phyloP scores from a whole-genome alignment of 805 yeast genomes.

The Sugiyamaella chiloensis region DNA sequence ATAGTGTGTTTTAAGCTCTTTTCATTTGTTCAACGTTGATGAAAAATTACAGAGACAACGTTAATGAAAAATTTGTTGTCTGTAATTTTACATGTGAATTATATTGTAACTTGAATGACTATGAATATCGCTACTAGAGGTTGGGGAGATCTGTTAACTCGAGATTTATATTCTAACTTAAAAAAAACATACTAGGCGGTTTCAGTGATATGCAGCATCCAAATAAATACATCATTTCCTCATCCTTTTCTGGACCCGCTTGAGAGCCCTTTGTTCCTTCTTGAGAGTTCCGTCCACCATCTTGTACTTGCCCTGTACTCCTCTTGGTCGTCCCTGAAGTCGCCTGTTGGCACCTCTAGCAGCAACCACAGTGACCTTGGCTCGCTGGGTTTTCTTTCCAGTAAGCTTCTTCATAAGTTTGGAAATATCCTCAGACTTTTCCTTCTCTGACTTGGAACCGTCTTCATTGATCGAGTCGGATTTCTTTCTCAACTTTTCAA shows the following conservation, averaged over 20 bases:
- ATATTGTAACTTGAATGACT: no score
- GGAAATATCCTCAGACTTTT: constrained; percentile 90
- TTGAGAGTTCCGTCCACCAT: constrained; percentile 99
- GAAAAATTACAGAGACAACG: no score
- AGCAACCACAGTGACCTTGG: constrained; percentile 82
- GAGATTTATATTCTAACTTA: no score
- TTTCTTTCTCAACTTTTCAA: constrained; percentile 89
- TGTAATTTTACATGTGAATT: no score
- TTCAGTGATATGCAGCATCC: no score
- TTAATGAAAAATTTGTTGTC: no score
- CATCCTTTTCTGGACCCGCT: constrained; percentile 83
- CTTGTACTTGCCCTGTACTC: constrained; percentile 95
- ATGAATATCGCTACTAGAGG: no score
- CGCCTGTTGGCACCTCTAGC: constrained; percentile 86
- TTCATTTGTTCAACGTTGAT: no score
- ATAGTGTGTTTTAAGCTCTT: no score
- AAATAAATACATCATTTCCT: constrained; percentile 48
- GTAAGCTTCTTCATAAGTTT: constrained; percentile 77
- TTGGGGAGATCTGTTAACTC: no score
- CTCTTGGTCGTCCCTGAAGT: constrained; percentile 91
- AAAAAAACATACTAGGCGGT: no score
- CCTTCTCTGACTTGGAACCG: constrained; percentile 80
- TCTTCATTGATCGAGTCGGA: constrained; percentile 89
- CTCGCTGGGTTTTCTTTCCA: constrained; percentile 67
- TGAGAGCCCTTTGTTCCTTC: constrained; percentile 93